Evolutionary conservation across 345 rosid genomes (phyloP).

Genomic region (Leavenworthia alabamica): DNA sequence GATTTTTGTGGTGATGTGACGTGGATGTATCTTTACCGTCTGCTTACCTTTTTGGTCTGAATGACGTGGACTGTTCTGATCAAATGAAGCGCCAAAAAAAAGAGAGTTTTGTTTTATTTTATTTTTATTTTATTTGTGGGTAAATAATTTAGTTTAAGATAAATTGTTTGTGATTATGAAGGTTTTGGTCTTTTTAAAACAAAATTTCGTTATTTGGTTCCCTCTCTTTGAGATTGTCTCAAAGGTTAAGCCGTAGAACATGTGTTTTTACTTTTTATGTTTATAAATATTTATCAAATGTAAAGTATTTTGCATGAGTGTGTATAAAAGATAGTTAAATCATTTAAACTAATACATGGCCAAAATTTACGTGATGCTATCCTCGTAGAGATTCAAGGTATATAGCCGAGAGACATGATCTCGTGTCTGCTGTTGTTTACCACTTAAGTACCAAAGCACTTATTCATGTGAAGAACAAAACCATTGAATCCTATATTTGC

Average conservation of each 20-base stretch:
- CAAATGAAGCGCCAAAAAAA: background rate
- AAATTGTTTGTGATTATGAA: slow-evolving; percentile 3
- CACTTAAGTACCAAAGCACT: slow-evolving; percentile 17
- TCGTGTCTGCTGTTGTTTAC: slow-evolving; percentile 27
- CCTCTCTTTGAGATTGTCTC: background rate
- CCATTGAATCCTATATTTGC: slow-evolving; percentile 15
- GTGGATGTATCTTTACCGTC: slow-evolving; percentile 11
- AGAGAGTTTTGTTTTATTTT: background rate
- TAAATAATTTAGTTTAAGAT: slow-evolving; percentile 9
- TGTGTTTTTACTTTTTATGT: background rate
- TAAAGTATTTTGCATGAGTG: background rate
- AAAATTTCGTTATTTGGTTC: slow-evolving; percentile 8
- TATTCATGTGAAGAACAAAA: slow-evolving; percentile 26
- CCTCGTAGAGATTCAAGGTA: slow-evolving; percentile 9
- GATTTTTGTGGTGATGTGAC: slow-evolving; percentile 15
- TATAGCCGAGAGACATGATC: slow-evolving; percentile 28
- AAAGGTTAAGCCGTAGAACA: background rate
- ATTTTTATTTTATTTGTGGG: slow-evolving; percentile 3
- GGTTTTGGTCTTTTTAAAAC: background rate
- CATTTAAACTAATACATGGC: background rate
- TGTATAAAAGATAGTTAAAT: background rate
- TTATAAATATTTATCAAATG: background rate
- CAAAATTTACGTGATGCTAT: background rate
- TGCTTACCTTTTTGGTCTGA: background rate
- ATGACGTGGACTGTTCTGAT: slow-evolving; percentile 17